Conservation (phyloP, 2,329 filamentous ascomycete species). For the Pseudogymnoascus sp. region DNA sequence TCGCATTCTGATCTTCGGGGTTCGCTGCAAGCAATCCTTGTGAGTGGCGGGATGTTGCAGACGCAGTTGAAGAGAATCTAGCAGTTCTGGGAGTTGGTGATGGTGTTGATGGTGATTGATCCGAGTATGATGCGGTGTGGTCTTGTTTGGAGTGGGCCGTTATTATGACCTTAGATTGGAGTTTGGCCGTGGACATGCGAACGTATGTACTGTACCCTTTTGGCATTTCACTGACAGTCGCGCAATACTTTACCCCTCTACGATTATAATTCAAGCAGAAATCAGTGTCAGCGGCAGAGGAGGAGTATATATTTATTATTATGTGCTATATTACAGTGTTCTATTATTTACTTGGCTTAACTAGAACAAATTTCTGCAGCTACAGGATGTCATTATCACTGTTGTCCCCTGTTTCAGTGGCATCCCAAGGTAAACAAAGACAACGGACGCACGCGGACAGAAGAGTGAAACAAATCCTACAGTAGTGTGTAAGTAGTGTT, state of each 20-base stretch:
- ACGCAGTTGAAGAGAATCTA: slow-evolving; percentile 17
- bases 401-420: not conserved
- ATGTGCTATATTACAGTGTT: not conserved
- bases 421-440: not conserved
- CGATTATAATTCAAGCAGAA: not conserved
- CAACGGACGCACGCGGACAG: not conserved
- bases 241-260: not conserved
- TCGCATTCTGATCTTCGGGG: slow-evolving; percentile 35
- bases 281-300: not conserved
- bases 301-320: not conserved
- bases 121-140: slow-evolving; percentile 5
- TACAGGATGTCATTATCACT: not conserved
- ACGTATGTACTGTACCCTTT: slow-evolving; percentile 1
- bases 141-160: slow-evolving; percentile 7
- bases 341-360: not conserved
- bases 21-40: not conserved
- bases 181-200: slow-evolving; percentile 2
- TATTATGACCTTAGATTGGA: slow-evolving; percentile 7
- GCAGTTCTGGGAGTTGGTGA: slow-evolving; percentile 15
- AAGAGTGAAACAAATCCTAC: not conserved
- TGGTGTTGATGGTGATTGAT: slow-evolving; percentile 13
- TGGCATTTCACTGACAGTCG: not conserved
- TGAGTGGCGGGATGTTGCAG: slow-evolving; percentile 19
- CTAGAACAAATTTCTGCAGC: not conserved
- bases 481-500: not conserved